These are phyloP conservation scores for Fusarium scirpi DNA, from an alignment of 2,329 filamentous ascomycete genomes.

Conservation along the genomic window DNA sequence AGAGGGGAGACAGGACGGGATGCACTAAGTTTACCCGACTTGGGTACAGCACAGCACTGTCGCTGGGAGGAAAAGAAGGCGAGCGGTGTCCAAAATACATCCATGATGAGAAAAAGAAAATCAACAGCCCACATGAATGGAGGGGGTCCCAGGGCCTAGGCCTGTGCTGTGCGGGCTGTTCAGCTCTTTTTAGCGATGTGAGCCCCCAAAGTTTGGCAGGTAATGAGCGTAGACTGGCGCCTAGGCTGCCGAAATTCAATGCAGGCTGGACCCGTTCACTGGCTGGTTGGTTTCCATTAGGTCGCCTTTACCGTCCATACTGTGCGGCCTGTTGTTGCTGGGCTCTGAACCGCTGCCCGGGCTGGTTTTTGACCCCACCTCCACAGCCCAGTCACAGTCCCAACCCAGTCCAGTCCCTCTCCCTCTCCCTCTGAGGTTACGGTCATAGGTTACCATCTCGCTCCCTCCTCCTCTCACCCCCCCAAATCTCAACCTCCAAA, in stretches of 20 bases:
- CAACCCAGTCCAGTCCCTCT: conserved; percentile 31
- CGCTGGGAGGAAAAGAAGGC: neutral
- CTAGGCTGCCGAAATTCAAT: conserved; percentile 19
- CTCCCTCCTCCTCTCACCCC: conserved; percentile 45
- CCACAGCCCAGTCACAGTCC: conserved; percentile 33
- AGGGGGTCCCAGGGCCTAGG: neutral
- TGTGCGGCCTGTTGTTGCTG: conserved; percentile 33
- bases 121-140: neutral
- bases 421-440: conserved; percentile 25
- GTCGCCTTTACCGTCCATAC: neutral
- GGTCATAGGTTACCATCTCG: conserved; percentile 20
- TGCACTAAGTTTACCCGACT: conserved; percentile 26
- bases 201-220: neutral
- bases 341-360: conserved; percentile 12
- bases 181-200: conserved; percentile 1
- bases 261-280: conserved; percentile 5
- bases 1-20: neutral
- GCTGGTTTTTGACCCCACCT: conserved; percentile 41
- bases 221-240: neutral
- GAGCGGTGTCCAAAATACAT: conserved; percentile 4
- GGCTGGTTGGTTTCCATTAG: neutral
- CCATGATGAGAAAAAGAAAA: neutral
- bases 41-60: neutral
- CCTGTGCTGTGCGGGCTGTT: neutral
- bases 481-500: conserved; percentile 47